A percentile compares a stretch with the other conserved stretches of the same genome.
phyloP scores from a whole-genome alignment of 225 moss, liverwort and hornwort species.

The Thuidium tamariscinum region DNA sequence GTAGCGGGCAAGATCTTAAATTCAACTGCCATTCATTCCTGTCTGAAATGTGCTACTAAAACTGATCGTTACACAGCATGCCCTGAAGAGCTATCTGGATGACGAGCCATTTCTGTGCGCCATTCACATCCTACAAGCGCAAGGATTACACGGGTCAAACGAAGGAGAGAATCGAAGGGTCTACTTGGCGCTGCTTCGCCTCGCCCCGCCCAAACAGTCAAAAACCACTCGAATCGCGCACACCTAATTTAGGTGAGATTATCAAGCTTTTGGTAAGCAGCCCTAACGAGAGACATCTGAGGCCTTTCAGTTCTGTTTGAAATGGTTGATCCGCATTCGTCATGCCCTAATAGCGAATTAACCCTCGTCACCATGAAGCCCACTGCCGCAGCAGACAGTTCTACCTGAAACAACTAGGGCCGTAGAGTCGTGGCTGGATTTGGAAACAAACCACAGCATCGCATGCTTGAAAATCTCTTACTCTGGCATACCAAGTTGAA shows the following conservation, averaged over 20 bases:
- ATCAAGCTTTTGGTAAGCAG: neutral
- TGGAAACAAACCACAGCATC: neutral
- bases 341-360: neutral
- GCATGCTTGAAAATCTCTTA: neutral
- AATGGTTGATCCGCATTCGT: neutral
- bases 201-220: neutral
- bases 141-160: neutral
- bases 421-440: neutral
- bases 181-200: neutral
- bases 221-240: neutral
- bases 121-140: neutral
- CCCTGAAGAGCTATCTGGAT: neutral
- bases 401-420: neutral
- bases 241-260: neutral
- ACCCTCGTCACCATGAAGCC: neutral
- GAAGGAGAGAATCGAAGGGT: neutral
- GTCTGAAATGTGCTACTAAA: neutral
- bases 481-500: neutral
- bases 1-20: neutral
- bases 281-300: neutral
- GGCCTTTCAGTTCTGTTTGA: neutral
- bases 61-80: slow-evolving; percentile 1
- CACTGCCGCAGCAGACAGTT: neutral
- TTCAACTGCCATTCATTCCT: slow-evolving; percentile 3
- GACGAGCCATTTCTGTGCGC: neutral